These are phyloP conservation scores for Candida sanyaensis DNA, from an alignment of 1,139 yeast species.

Conservation along the genomic window DNA sequence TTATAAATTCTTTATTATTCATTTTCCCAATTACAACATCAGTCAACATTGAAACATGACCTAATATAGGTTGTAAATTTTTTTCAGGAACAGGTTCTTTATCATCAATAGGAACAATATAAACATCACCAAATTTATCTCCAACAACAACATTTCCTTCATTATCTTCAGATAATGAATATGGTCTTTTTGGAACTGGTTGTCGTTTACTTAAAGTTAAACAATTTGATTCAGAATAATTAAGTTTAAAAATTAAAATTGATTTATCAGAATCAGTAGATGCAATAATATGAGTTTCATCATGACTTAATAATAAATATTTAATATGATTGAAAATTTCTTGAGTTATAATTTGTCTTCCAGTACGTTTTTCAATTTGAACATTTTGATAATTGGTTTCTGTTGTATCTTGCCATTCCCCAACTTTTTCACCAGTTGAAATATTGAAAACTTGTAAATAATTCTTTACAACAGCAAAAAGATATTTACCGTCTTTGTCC, in stretches of 20 bases:
- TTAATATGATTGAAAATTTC: conserved; percentile 66
- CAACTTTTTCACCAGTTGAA: conserved; percentile 34
- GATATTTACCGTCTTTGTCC: conserved; percentile 41
- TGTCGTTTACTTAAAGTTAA: conserved; percentile 67
- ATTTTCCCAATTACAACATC: conserved; percentile 54
- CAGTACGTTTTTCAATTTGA: conserved; percentile 19
- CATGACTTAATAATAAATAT: conserved; percentile 49
- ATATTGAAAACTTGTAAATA: conserved; percentile 52
- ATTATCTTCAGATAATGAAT: conserved; percentile 65
- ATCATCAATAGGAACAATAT: conserved; percentile 47
- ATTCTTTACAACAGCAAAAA: conserved; percentile 61
- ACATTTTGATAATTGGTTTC: conserved; percentile 46
- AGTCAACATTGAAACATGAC: conserved; percentile 96
- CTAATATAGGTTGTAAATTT: conserved; percentile 66
- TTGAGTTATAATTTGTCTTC: conserved; percentile 36
- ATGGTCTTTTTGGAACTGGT: conserved; percentile 86
- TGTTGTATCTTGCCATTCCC: conserved; percentile 55
- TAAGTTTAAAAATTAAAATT: conserved; percentile 59
- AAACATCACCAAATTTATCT: conserved; percentile 98
- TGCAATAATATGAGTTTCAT: conserved; percentile 59
- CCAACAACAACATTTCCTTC: conserved; percentile 64
- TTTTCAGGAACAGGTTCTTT: conserved; percentile 38
- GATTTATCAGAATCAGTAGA: conserved; percentile 87
- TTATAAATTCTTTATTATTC: conserved; percentile 53
- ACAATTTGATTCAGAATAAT: conserved; percentile 26